A percentile compares a stretch with the other conserved stretches of the same genome.
phyloP scores from a whole-genome alignment of 495 filamentous ascomycete genomes.

The Penicillium cataractarum region DNA sequence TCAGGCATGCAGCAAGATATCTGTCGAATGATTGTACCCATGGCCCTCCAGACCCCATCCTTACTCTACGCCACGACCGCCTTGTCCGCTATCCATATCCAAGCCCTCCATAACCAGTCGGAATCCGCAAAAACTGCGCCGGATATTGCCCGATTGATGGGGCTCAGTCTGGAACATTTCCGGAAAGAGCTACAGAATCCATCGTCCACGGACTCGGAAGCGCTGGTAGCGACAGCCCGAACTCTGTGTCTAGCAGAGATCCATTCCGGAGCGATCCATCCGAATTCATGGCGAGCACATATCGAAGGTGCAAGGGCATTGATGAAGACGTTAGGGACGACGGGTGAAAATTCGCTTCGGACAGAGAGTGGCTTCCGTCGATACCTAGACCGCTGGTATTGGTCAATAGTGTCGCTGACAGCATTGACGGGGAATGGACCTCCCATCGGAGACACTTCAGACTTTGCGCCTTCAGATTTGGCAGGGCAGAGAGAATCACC shows the following conservation, averaged over 20 bases:
- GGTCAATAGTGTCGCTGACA: constrained; percentile 51
- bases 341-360: constrained; percentile 32
- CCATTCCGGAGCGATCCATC: constrained; percentile 50
- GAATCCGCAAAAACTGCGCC: constrained; percentile 48
- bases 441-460: constrained; percentile 40
- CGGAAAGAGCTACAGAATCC: constrained; percentile 48
- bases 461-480: constrained; percentile 23
- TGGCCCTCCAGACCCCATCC: constrained; percentile 51
- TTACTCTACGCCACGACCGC: constrained; percentile 52
- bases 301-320: constrained; percentile 49
- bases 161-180: constrained; percentile 50
- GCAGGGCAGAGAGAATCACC: constrained; percentile 27
- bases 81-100: constrained; percentile 51
- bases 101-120: constrained; percentile 48
- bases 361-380: constrained; percentile 44
- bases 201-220: constrained; percentile 41
- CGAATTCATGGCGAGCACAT: constrained; percentile 52
- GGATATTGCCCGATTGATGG: constrained; percentile 50
- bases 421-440: constrained; percentile 51
- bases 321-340: constrained; percentile 38
- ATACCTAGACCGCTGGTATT: constrained; percentile 52
- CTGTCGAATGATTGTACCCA: constrained; percentile 51
- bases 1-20: constrained; percentile 52
- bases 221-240: constrained; percentile 49
- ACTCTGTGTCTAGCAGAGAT: constrained; percentile 54